Evolutionary conservation across 495 filamentous ascomycete genomes (phyloP), one percentile per base, ranked within the genome.

Genomic region (Bombardia bombarda): DNA sequence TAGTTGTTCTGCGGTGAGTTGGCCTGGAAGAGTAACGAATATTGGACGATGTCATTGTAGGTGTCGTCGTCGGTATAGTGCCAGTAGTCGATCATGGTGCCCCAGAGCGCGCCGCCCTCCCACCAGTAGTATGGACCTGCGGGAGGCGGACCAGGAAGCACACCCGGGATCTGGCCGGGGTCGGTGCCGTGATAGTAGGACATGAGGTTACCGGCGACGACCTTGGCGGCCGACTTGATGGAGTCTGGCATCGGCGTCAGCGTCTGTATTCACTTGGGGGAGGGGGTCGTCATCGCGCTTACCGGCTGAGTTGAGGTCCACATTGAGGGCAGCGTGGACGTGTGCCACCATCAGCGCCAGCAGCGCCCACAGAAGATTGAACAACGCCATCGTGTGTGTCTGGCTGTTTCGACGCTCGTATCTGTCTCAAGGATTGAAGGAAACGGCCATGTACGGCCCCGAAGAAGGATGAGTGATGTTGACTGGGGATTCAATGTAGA

Each of bases 71-170:
- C 74, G 3, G 84, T 85, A 59, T 72, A 82, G 55, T 69, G 70
- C 75, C 82, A 83, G 52, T 87, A 89, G 50, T 87, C 78, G 18
- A 87, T 68, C 59, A 83, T 57, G 12, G 68, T 68, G 47, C 77
- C 75, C 69, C 80, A 86, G 58, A 84, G 71, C 22, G 71, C 75
- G 45, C 77, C 80, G 36, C 78, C 63, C 47, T 67, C 58, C 66
- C 66, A 69, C 83, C 83, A 88, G 58, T 70, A 70, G 49, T 70
- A 70, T 6, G 34, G 36, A 18, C 67, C 67, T 3, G 45, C 59
- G 0, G 69, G 67, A 12, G 71, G 72, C 19, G 70, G 70, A 0
- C 63, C 67, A 16, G 73, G 71, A 19, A 87, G 64, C 32, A 86
- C 75, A 32, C 84, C 84, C 6, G 79, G 78, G 1, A 73, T 78